Evolutionary conservation across 352 stramenopile species (phyloP), one percentile per base, ranked within the genome.

Genomic region (Plasmopara muralis): DNA sequence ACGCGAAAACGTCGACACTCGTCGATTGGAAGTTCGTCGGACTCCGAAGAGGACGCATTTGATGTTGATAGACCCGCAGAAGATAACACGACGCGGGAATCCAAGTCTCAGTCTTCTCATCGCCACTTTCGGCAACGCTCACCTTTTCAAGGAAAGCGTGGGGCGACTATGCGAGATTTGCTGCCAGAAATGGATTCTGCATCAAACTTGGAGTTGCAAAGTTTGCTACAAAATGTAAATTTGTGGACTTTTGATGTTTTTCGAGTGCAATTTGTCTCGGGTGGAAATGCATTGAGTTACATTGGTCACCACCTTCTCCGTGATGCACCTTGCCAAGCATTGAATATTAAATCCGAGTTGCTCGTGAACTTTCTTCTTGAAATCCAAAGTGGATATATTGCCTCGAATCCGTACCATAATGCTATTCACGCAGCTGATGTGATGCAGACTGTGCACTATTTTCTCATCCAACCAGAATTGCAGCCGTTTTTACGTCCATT

Each of bases 341-440:
- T 94, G 5, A 61, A 75, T 40, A 85, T 92, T 43, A 77, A 91
- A 28, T 64, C 72, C 40, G 59, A 54, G 16, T 59, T 83, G 16
- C 65, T 93, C 6, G 81, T 88, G 9, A 74, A 68, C 38, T 95
- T 95, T 41, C 47, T 95, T 6, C 49, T 85, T 10, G 84, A 93
- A 50, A 92, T 95, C 41, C 84, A 95, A 55, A 66, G 76, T 28
- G 84, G 83, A 1, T 95, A 95, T 50, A 62, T 89, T 28, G 54
- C 72, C 1, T 83, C 74, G 13, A 95, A 95, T 42, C 79, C 87
- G 9, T 96, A 96, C 52, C 87, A 96, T 65, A 96, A 96, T 57
- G 66, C 72, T 6, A 93, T 93, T 35, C 87, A 96, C 56, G 87
- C 85, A 0, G 83, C 85, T 4, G 87, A 96, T 59, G 87, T 96